Evolutionary conservation across 2,329 filamentous ascomycete species (phyloP).

Genomic region (Thielaviopsis populi): DNA sequence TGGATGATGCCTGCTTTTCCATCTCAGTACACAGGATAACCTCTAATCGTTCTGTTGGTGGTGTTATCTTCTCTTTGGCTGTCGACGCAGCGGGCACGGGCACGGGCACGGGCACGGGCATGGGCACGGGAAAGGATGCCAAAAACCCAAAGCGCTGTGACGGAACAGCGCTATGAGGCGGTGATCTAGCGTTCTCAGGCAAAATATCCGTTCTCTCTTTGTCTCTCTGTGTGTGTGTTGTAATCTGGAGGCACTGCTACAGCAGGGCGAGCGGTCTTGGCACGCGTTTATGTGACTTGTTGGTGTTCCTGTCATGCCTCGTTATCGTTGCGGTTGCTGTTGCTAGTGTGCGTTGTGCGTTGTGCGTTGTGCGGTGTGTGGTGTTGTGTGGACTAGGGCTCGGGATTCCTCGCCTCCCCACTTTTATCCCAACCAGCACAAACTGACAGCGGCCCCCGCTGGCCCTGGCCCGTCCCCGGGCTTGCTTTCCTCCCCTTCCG

Average conservation of each 20-base stretch:
- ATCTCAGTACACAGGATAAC: not conserved
- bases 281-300: not conserved
- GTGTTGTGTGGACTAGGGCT: not conserved
- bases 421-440: not conserved
- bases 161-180: not conserved
- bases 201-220: not conserved
- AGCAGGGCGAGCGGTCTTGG: too few species aligned
- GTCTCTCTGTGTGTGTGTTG: not conserved
- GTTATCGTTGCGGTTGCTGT: too few species aligned
- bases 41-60: too few species aligned
- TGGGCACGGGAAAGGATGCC: slow-evolving; percentile 1
- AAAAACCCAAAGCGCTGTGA: not conserved
- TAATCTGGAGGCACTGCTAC: too few species aligned
- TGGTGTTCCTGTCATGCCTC: not conserved
- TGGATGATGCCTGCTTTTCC: too few species aligned
- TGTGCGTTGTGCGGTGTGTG: not conserved
- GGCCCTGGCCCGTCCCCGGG: not conserved
- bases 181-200: slow-evolving; percentile 1
- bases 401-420: not conserved
- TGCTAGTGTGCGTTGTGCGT: not conserved
- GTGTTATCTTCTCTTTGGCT: too few species aligned
- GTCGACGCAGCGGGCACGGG: not conserved
- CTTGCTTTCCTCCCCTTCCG: not conserved
- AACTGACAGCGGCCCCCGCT: not conserved
- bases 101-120: not conserved